phyloP scores from a whole-genome alignment of 2,329 filamentous ascomycete genomes.

The Endocalyx cinctus region DNA sequence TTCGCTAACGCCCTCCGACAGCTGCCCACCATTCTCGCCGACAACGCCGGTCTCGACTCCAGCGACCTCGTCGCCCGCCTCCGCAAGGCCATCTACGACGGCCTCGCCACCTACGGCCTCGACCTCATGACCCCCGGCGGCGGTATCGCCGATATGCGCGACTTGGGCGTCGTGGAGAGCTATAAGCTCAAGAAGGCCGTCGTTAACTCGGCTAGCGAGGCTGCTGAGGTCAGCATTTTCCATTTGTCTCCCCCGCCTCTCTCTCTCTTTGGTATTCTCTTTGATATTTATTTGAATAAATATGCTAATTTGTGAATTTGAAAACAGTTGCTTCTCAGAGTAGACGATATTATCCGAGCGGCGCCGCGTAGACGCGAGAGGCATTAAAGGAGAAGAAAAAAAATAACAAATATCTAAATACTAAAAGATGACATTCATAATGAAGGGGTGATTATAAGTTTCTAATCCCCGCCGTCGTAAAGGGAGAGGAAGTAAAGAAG shows the following conservation, averaged over 20 bases:
- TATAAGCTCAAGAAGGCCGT: conserved; percentile 99
- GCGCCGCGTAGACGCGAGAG: conserved; percentile 80
- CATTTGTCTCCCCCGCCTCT: no score
- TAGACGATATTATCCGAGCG: conserved; percentile 96
- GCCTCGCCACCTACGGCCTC: conserved; percentile 85
- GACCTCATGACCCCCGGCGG: conserved; percentile 87
- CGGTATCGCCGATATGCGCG: conserved; percentile 91
- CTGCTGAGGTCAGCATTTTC: conserved; percentile 87
- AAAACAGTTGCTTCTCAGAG: conserved; percentile 80
- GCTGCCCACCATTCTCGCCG: conserved; percentile 91
- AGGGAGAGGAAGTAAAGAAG: no score
- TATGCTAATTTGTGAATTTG: conserved; percentile 21
- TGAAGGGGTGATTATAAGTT: no score
- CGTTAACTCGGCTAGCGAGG: conserved; percentile 91
- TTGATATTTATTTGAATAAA: background rate
- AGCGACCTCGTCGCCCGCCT: conserved; percentile 89
- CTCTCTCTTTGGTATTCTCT: conserved; percentile 5
- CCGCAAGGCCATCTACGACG: conserved; percentile 91
- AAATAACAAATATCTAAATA: no score
- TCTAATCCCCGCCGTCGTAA: no score
- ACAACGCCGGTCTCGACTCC: conserved; percentile 95
- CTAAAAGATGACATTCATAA: no score
- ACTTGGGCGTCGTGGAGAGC: conserved; percentile 91
- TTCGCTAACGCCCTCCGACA: conserved; percentile 89
- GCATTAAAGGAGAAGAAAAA: conserved; percentile 57